These are phyloP conservation scores for Pythium rhizo-oryzae DNA, from an alignment of 352 stramenopile species.

Conservation along the genomic window DNA sequence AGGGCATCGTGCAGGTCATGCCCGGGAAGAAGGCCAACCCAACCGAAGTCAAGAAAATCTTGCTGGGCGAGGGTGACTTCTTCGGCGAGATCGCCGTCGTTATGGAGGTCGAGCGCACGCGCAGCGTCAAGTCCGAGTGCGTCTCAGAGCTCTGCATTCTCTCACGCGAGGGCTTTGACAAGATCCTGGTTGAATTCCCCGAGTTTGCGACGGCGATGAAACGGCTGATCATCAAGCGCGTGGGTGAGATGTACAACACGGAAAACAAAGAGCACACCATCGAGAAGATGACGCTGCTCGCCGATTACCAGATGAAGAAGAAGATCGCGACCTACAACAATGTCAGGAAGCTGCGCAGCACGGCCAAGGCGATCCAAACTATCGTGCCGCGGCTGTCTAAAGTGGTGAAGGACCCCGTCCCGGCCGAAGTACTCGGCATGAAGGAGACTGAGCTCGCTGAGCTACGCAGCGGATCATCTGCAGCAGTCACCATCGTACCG, in stretches of 20 bases:
- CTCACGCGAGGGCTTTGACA: conserved; percentile 61
- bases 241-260: conserved; percentile 59
- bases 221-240: conserved; percentile 69
- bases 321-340: conserved; percentile 34
- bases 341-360: conserved; percentile 22
- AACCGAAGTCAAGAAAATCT: conserved; percentile 42
- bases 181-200: conserved; percentile 70
- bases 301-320: conserved; percentile 70
- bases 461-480: conserved; percentile 1
- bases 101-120: conserved; percentile 69
- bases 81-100: conserved; percentile 70
- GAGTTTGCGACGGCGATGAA: conserved; percentile 76
- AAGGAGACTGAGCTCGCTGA: conserved; percentile 11
- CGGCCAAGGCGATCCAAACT: conserved; percentile 25
- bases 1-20: conserved; percentile 63
- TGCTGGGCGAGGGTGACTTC: conserved; percentile 66
- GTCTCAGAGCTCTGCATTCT: conserved; percentile 72
- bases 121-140: conserved; percentile 61
- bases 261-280: conserved; percentile 39
- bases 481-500: not conserved
- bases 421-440: conserved; percentile 26
- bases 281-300: conserved; percentile 68
- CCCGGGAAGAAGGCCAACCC: conserved; percentile 36
- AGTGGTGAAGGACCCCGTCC: conserved; percentile 26
- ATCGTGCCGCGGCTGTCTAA: conserved; percentile 29